Evolutionary conservation across 2,329 filamentous ascomycete species (phyloP), one percentile per base, ranked within the genome.

Genomic region (Leptographium wingfieldii): DNA sequence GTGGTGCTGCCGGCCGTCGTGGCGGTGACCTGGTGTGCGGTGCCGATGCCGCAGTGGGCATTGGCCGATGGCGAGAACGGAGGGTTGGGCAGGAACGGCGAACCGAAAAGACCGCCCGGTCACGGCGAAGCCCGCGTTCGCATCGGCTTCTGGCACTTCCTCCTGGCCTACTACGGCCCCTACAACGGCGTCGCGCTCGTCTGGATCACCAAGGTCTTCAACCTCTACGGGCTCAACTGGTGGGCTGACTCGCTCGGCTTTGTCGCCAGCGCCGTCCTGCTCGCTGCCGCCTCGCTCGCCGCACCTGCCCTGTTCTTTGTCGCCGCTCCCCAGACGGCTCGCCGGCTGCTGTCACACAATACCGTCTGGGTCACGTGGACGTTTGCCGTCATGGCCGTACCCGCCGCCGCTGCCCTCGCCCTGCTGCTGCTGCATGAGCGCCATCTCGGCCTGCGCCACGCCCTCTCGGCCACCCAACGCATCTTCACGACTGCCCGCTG

Each of bases 171-270:
- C 72, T 87, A 87, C 69, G 82, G 83, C 60, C 80, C 86, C 65
- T 87, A 87, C 71, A 86, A 84, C 68, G 67, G 86, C 29, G 85
- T 82, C 5, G 84, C 84, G 2, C 72, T 87, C 65, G 80, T 85
- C 62, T 87, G 84, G 83, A 86, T 87, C 68, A 87, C 84, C 55
- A 87, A 86, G 67, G 78, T 87, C 5, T 87, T 87, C 69, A 87
- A 87, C 66, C 76, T 87, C 27, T 87, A 87, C 74, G 83, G 80
- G 63, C 73, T 87, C 60, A 87, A 87, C 71, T 87, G 84, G 84
- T 87, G 84, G 84, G 84, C 84, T 9, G 74, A 80, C 60, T 78
- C 78, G 7, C 73, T 87, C 7, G 84, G 84, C 1, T 86, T 87
- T 63, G 82, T 83, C 0, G 65, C 82, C n/a, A 87, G 84, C 19